Conservation (phyloP, 2,329 filamentous ascomycete genomes). For the Rhinocladiella mackenziei region DNA sequence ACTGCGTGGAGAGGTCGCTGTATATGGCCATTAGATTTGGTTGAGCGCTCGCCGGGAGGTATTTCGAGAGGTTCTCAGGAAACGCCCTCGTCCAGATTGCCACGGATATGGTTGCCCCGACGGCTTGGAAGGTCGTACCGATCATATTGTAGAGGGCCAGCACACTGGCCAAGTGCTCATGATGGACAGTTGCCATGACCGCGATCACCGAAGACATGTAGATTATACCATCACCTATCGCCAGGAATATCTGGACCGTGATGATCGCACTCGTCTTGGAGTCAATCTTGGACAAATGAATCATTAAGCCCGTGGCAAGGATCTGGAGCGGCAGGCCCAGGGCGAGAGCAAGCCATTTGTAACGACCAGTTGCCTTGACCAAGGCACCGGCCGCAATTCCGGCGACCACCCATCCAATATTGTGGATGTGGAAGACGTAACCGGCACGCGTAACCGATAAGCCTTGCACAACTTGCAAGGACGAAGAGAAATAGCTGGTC, state of each 20-base stretch:
- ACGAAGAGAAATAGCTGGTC: conserved; percentile 51
- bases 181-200: not conserved
- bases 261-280: conserved; percentile 1
- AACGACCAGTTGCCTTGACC: conserved; percentile 47
- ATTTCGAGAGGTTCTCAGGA: conserved; percentile 19
- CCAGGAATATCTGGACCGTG: not conserved
- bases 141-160: conserved; percentile 2
- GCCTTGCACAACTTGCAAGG: conserved; percentile 51
- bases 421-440: conserved; percentile 41
- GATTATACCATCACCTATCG: conserved; percentile 2
- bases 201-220: conserved; percentile 1
- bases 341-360: conserved; percentile 49
- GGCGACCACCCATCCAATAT: conserved; percentile 53
- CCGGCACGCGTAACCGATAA: conserved; percentile 40
- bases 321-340: conserved; percentile 49
- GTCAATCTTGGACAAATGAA: conserved; percentile 38
- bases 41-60: conserved; percentile 43
- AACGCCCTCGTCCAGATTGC: conserved; percentile 3
- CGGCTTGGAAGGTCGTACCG: not conserved
- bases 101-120: conserved; percentile 1
- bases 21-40: conserved; percentile 42
- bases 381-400: conserved; percentile 43
- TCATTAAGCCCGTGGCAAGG: conserved; percentile 50
- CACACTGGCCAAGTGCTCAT: not conserved
- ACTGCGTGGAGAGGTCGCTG: conserved; percentile 46